Evolutionary conservation across 495 filamentous ascomycete genomes (phyloP).

Genomic region (Xylaria venustula): DNA sequence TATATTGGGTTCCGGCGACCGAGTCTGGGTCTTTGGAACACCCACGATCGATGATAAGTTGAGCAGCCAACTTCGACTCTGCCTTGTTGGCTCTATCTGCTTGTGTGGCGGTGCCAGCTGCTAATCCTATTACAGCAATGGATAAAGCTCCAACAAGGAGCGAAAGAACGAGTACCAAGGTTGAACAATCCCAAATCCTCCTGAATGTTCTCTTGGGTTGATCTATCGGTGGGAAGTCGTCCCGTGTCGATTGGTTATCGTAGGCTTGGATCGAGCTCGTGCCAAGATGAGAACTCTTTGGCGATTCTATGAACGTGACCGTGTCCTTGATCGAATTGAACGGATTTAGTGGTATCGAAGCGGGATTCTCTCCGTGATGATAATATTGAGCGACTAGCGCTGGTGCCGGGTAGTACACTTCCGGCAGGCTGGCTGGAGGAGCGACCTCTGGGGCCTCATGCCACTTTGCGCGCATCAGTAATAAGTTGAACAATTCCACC

Average conservation of each 20-base stretch:
- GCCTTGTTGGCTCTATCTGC: slow-evolving; percentile 39
- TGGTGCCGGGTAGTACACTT: slow-evolving; percentile 30
- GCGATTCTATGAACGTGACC: background rate
- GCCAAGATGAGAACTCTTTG: background rate
- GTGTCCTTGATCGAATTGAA: background rate
- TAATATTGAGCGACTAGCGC: slow-evolving; percentile 15
- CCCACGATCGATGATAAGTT: slow-evolving; percentile 32
- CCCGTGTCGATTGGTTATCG: background rate
- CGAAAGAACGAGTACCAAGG: slow-evolving; percentile 41
- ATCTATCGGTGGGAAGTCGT: slow-evolving; percentile 15
- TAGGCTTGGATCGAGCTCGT: background rate
- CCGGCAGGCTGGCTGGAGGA: slow-evolving; percentile 33
- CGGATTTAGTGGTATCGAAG: background rate
- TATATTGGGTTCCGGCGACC: slow-evolving; percentile 29
- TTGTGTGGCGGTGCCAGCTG: slow-evolving; percentile 42
- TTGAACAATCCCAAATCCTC: slow-evolving; percentile 34
- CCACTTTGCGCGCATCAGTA: slow-evolving; percentile 22
- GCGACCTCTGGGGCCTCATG: slow-evolving; percentile 41
- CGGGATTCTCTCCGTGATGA: slow-evolving; percentile 3
- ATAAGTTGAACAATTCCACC: background rate
- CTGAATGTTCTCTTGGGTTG: slow-evolving; percentile 3
- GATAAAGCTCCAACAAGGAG: slow-evolving; percentile 40
- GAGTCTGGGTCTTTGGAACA: slow-evolving; percentile 30
- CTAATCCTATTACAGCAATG: slow-evolving; percentile 42
- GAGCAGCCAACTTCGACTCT: slow-evolving; percentile 23